A percentile compares a stretch with the other conserved stretches of the same genome.
Conservation (phyloP, 169 alveolate genomes). For the Plasmodium gaboni region DNA sequence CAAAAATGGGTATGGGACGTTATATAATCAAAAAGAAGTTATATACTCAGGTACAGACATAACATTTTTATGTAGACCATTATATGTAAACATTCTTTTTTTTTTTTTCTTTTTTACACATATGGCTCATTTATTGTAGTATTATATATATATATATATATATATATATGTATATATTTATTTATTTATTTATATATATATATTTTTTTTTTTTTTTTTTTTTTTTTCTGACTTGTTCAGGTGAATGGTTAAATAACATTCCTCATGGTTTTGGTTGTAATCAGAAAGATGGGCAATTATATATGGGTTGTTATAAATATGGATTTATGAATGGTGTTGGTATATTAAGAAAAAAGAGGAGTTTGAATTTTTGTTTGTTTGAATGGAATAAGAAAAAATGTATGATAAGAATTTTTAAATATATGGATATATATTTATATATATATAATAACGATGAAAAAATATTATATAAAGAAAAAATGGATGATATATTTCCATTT, state of each 20-base stretch:
- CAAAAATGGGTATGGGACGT: slow-evolving; percentile 52
- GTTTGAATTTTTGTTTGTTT: slow-evolving; percentile 63
- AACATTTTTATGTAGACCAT: neutral
- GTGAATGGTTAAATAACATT: slow-evolving; percentile 75
- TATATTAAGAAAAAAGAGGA: slow-evolving; percentile 56
- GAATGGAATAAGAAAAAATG: slow-evolving; percentile 42
- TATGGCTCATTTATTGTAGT: neutral
- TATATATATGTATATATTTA: too few relatives aligned
- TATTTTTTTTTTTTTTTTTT: neutral
- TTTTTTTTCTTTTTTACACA: neutral
- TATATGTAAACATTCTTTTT: neutral
- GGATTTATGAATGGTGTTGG: slow-evolving; percentile 75
- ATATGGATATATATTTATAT: slow-evolving; percentile 48
- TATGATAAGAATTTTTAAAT: slow-evolving; percentile 30
- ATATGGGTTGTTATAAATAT: slow-evolving; percentile 44
- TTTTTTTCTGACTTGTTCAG: slow-evolving; percentile 23
- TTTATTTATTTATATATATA: too few relatives aligned
- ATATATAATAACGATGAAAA: slow-evolving; percentile 21
- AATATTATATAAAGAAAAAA: slow-evolving; percentile 32
- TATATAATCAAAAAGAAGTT: slow-evolving; percentile 31
- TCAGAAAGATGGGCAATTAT: slow-evolving; percentile 30
- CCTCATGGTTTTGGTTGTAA: slow-evolving; percentile 71
- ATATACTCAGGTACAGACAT: slow-evolving; percentile 47
- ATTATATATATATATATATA: neutral
- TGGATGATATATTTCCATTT: slow-evolving; percentile 27